These are phyloP conservation scores for Physcomitrellopsis africana DNA, from an alignment of 225 moss, liverwort and hornwort species.

Conservation along the genomic window DNA sequence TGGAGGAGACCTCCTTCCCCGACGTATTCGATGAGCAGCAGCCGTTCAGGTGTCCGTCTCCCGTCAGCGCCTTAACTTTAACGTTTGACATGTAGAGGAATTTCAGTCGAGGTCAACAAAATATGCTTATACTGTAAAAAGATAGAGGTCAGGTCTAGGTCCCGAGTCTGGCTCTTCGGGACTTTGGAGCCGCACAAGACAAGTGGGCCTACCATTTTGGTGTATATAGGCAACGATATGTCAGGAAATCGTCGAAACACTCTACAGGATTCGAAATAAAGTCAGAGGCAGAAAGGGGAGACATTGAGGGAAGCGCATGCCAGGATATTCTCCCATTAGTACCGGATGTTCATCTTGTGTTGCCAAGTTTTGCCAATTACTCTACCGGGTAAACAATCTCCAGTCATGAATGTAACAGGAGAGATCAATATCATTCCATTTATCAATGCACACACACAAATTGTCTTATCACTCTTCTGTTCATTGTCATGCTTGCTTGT, in stretches of 20 bases:
- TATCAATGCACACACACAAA: too few species aligned
- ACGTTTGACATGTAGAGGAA: not conserved
- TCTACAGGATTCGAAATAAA: not conserved
- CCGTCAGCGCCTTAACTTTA: conserved; percentile 26
- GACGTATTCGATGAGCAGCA: conserved; percentile 34
- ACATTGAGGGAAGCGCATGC: not conserved
- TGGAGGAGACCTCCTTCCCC: conserved; percentile 30
- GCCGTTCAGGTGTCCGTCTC: not conserved
- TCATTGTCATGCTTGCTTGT: too few species aligned
- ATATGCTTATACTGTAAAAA: conserved; percentile 30
- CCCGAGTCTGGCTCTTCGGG: not conserved
- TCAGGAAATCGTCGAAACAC: conserved; percentile 21
- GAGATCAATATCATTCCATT: too few species aligned
- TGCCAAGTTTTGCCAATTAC: conserved; percentile 22
- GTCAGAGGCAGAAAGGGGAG: not conserved
- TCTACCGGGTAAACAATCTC: not conserved
- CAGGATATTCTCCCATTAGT: conserved; percentile 11
- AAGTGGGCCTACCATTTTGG: conserved; percentile 21
- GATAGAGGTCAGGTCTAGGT: conserved; percentile 23
- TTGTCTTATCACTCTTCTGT: too few species aligned
- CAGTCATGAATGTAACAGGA: too few species aligned
- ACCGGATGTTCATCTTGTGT: conserved; percentile 11
- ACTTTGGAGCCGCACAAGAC: not conserved
- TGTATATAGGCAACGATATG: conserved; percentile 34
- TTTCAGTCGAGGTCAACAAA: conserved; percentile 11